Base-by-base conservation (phyloP, 345 rosid genomes). In the Raphanus sativus region DNA sequence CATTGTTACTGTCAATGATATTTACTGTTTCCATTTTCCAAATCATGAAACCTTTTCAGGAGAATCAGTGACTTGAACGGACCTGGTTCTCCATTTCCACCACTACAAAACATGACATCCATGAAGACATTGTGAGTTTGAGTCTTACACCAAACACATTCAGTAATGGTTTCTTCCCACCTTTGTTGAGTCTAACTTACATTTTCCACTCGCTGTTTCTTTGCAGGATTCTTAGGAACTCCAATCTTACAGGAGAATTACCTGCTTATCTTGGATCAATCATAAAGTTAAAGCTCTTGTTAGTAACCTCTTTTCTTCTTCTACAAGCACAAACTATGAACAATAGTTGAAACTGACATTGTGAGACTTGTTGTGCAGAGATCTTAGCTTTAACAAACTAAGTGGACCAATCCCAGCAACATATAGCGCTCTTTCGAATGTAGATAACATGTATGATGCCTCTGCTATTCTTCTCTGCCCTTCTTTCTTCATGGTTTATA, bases 341-440 rank as follows among this genome's bases (percentile, higher is more conserved):
- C 15, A 45, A 5, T 4, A 26, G 50, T 38, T 62, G 0, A 38
- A 61, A 8, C 73, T 78, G 48, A 79, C 60, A 62, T 6, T 68
- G 11, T 74, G 38, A 79, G 60, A 54, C 62, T 74, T 28, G 9
- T 68, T 69, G n/a, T 50, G 38, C 81, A 89, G 93, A 59, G 91
- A 89, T 83, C 69, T 87, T 80, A 86, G 91, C 79, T 89, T 87
- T 70, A 87, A 89, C 77, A 86, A 80, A 38, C 75, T 89, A 71
- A 71, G 59, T 26, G 93, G 93, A 67, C 56, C 75, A 74, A 81
- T 89, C 76, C 93, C 93, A 0, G 2, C 0, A 4, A 2, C 40
- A 26, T 79, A 74, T 62, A 1, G 17, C 7, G 12, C 32, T 79
- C 65, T 79, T 10, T 17, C 71, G 17, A 7, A 74, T 59, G 82